Percentiles rank a stretch among this genome's conserved stretches.
Conservation (phyloP, 2,329 filamentous ascomycete species). For the Penicillium expansum region DNA sequence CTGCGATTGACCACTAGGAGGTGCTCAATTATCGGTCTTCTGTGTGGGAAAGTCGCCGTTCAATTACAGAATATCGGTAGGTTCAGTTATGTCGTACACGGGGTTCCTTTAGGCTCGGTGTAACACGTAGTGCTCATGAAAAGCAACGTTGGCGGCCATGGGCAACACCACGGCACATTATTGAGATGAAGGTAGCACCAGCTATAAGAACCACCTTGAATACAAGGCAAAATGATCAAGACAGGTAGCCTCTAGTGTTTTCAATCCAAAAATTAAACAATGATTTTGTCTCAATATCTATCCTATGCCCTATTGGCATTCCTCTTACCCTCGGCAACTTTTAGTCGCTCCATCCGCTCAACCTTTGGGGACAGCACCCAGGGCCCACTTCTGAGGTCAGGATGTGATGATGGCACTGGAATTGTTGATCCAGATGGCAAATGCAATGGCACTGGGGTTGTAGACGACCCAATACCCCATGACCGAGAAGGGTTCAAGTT, state of each 20-base stretch:
- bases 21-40: neutral
- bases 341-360: neutral
- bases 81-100: neutral
- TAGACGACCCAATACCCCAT: slow-evolving; percentile 18
- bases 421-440: slow-evolving; percentile 26
- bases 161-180: neutral
- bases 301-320: neutral
- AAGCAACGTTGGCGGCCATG: slow-evolving; percentile 1
- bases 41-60: neutral
- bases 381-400: neutral
- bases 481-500: slow-evolving; percentile 32
- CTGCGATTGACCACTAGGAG: slow-evolving; percentile 5
- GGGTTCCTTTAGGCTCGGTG: neutral
- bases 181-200: neutral
- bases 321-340: slow-evolving; percentile 1
- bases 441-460: slow-evolving; percentile 30
- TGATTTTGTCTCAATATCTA: slow-evolving; percentile 2
- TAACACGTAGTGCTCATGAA: neutral
- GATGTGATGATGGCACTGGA: slow-evolving; percentile 24
- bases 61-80: neutral
- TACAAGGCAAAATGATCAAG: neutral
- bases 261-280: neutral
- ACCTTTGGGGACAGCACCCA: neutral
- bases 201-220: neutral
- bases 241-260: neutral